Evolutionary conservation across 2,329 filamentous ascomycete genomes (phyloP).

Genomic region (Cercospora sp.): DNA sequence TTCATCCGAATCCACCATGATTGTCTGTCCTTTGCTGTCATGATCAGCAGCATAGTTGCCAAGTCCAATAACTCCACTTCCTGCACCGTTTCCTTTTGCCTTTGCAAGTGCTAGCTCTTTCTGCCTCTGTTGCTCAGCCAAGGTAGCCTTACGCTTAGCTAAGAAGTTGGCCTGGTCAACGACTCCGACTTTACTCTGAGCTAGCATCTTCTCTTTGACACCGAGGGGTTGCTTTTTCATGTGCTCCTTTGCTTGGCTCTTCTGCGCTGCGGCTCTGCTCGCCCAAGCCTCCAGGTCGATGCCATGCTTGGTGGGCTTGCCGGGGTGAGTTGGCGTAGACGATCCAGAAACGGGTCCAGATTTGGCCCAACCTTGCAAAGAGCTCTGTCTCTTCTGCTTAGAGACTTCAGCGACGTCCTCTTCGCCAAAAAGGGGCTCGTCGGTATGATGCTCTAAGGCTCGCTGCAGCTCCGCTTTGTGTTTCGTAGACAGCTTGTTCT

Average conservation of each 20-base stretch:
- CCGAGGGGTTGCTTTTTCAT: conserved; percentile 37
- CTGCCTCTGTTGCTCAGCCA: conserved; percentile 70
- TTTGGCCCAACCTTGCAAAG: conserved; percentile 44
- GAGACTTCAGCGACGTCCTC: conserved; percentile 28
- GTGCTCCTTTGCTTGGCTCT: conserved; percentile 22
- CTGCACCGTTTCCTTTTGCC: conserved; percentile 64
- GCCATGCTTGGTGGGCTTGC: conserved; percentile 29
- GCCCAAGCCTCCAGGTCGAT: conserved; percentile 35
- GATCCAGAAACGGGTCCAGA: conserved; percentile 32
- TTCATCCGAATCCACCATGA: conserved; percentile 81
- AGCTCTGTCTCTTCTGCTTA: conserved; percentile 43
- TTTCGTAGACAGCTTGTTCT: conserved; percentile 75
- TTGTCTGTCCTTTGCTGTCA: conserved; percentile 70
- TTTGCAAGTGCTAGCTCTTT: conserved; percentile 47
- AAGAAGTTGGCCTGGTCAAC: conserved; percentile 60
- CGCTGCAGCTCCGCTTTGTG: conserved; percentile 80
- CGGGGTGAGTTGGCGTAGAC: conserved; percentile 29
- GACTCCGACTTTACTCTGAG: conserved; percentile 40
- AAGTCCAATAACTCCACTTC: conserved; percentile 73
- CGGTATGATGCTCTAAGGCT: conserved; percentile 57
- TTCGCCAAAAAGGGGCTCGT: conserved; percentile 31
- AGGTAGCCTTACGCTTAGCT: conserved; percentile 71
- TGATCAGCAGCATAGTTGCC: conserved; percentile 78
- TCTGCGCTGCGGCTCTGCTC: conserved; percentile 22
- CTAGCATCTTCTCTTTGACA: conserved; percentile 25